phyloP scores from a whole-genome alignment of 129 eudicot genomes.

The Arctium minus region DNA sequence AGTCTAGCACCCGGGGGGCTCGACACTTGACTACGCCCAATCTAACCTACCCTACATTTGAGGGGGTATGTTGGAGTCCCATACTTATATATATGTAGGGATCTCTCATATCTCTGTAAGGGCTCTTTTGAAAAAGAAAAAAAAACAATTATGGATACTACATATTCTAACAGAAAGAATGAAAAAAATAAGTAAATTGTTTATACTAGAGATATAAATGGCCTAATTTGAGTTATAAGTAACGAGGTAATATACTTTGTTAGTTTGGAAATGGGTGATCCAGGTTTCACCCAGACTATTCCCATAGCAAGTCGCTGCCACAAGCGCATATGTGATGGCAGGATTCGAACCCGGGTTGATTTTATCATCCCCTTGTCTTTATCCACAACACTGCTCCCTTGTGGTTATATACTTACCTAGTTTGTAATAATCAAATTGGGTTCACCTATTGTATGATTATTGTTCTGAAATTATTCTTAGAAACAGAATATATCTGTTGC shows the following conservation, averaged over 20 bases:
- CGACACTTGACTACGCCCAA: too few species aligned
- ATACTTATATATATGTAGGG: neutral
- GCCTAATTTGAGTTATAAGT: neutral
- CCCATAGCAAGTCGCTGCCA: too few species aligned
- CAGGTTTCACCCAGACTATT: too few species aligned
- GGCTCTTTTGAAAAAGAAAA: neutral
- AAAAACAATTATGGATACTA: neutral
- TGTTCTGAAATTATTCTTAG: constrained; percentile 37
- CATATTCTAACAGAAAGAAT: neutral
- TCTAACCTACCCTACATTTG: too few species aligned
- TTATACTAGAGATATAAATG: neutral
- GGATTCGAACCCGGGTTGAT: too few species aligned
- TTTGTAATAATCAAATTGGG: neutral
- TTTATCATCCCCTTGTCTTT: too few species aligned
- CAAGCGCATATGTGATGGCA: too few species aligned
- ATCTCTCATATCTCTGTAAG: neutral
- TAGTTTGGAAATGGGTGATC: too few species aligned
- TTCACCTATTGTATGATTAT: constrained; percentile 17
- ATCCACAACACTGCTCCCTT: too few species aligned
- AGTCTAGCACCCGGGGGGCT: too few species aligned
- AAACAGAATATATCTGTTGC: constrained; percentile 47
- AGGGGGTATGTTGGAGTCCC: too few species aligned
- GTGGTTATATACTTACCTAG: neutral
- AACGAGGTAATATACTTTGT: neutral
- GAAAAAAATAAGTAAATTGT: neutral